Evolutionary conservation across 1,284 basidiomycete species (phyloP), one percentile per base, ranked within the genome.

Genomic region (Fomitopsis pinicola): DNA sequence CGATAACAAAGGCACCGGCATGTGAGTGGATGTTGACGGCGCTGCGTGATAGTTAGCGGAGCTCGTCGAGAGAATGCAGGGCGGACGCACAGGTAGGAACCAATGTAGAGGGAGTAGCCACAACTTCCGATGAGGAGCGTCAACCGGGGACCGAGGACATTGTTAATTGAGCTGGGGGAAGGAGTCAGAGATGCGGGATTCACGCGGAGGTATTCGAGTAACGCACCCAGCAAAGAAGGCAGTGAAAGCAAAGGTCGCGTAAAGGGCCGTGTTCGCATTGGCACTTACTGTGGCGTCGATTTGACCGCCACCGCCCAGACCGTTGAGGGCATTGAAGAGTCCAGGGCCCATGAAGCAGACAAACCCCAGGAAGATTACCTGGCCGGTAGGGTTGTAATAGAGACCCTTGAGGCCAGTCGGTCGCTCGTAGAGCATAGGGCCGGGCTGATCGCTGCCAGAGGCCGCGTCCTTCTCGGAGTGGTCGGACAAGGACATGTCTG

Each of bases 81-180:
- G 17, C 26, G 33, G 22, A 76, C 85, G 60, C 68, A 89, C 87
- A 92, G 79, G 70, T 84, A 91, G 10, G 87, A 83, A 8, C 84
- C 87, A 59, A 92, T 85, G 72, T 92, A 94, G 40, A 94, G 77
- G 8, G 83, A 78, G 69, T 91, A 92, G 10, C 89, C 89, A 6
- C 78, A 72, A 22, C 85, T 87, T 56, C 92, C 92, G 15, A 94
- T 67, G 28, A 87, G 77, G 17, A 95, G 84, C 0, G 91, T 92
- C 12, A 86, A 67, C 19, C 83, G 80, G 33, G 89, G 78, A n/a
- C 92, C 92, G 42, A 95, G 78, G 62, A 84, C 83, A 68, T 94
- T 89, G 78, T 91, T 86, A 73, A 92, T 77, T 28, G 89, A 87
- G 38, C 89, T 91, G 62, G 30, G 44, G 12, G n/a, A 30, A 6